A percentile compares a stretch with the other conserved stretches of the same genome.
phyloP scores from a whole-genome alignment of 2,329 filamentous ascomycete species.

The Trichophyton equinum region DNA sequence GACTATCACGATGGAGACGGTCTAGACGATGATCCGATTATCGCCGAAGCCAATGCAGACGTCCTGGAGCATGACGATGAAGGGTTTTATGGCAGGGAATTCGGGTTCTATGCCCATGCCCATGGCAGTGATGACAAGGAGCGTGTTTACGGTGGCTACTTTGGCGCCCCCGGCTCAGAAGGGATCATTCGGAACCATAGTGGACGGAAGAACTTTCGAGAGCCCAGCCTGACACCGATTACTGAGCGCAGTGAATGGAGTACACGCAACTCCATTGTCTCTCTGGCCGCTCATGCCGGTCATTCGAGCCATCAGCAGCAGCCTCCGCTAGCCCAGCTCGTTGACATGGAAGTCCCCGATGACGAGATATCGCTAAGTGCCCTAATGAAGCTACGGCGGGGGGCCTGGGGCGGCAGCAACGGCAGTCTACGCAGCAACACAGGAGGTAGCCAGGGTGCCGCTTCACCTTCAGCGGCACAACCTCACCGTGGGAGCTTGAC shows the following conservation, averaged over 20 bases:
- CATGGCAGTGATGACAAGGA: constrained; percentile 40
- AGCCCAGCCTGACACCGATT: constrained; percentile 90
- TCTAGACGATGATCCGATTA: constrained; percentile 76
- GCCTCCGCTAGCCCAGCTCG: constrained; percentile 65
- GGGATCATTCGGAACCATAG: constrained; percentile 53
- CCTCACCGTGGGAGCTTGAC: constrained; percentile 26
- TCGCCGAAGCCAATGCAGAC: constrained; percentile 89
- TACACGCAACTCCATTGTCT: constrained; percentile 82
- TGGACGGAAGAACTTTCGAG: constrained; percentile 60
- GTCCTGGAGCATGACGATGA: constrained; percentile 84
- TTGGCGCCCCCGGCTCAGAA: constrained; percentile 60
- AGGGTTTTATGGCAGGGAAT: constrained; percentile 91
- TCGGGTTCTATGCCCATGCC: constrained; percentile 72
- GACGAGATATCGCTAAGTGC: constrained; percentile 61
- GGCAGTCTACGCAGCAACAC: constrained; percentile 51
- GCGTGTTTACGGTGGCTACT: constrained; percentile 75
- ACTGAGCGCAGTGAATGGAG: constrained; percentile 94
- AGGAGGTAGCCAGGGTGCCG: constrained; percentile 24
- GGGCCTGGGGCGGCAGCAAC: constrained; percentile 71
- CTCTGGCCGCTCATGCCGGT: constrained; percentile 44
- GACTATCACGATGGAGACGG: constrained; percentile 52
- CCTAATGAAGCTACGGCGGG: constrained; percentile 58
- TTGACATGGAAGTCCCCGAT: constrained; percentile 47
- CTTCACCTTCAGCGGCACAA: constrained; percentile 24
- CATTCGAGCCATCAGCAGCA: constrained; percentile 42